These are phyloP conservation scores for Glomus cerebriforme DNA, from an alignment of 192 early-diverging fungal species.

Conservation along the genomic window DNA sequence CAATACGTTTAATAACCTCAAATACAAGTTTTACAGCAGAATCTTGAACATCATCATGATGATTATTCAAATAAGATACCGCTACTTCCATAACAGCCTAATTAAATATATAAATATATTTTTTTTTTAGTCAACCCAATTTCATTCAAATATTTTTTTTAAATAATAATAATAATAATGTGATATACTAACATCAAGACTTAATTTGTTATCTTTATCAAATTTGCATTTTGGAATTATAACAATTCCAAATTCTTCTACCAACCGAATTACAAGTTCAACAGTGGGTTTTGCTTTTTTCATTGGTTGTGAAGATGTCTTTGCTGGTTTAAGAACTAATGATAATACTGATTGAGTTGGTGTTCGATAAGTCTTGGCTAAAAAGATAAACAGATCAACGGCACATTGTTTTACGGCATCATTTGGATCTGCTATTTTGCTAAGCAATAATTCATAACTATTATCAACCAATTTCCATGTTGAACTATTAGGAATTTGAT, in stretches of 20 bases:
- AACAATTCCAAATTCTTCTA: constrained; percentile 51
- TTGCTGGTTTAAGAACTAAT: constrained; percentile 51
- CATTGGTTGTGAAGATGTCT: constrained; percentile 41
- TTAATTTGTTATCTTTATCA: constrained; percentile 43
- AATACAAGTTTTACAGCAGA: constrained; percentile 57
- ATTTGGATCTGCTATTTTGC: constrained; percentile 61
- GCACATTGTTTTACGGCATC: constrained; percentile 52
- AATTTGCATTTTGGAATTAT: constrained; percentile 38
- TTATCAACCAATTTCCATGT: constrained; percentile 52
- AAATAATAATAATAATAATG: not conserved
- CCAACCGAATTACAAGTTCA: constrained; percentile 49
- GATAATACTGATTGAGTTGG: constrained; percentile 54
- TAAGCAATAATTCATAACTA: constrained; percentile 49
- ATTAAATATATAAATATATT: not conserved
- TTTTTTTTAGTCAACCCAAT: not conserved
- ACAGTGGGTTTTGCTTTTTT: constrained; percentile 57
- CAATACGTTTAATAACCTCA: constrained; percentile 44
- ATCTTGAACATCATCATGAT: constrained; percentile 62
- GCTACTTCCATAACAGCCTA: constrained; percentile 58
- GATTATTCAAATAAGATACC: constrained; percentile 58
- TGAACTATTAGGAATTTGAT: constrained; percentile 47
- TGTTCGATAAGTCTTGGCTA: constrained; percentile 53
- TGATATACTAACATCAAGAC: constrained; percentile 44
- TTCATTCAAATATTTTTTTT: not conserved
- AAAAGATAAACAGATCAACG: constrained; percentile 48